Evolutionary conservation across 139 green algal species (phyloP).

Genomic region (Volvox reticuliferus): DNA sequence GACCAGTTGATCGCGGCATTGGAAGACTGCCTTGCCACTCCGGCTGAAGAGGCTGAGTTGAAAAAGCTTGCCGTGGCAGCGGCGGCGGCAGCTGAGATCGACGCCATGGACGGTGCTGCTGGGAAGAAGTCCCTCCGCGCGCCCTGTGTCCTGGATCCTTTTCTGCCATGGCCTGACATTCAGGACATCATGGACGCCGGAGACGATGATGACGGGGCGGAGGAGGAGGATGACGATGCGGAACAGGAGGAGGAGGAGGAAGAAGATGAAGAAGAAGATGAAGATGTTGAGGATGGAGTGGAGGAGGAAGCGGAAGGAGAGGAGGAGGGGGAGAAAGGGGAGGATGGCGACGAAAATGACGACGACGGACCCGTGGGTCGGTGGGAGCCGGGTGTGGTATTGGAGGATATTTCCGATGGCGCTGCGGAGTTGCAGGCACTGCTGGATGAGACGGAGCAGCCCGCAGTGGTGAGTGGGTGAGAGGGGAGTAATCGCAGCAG

Average conservation of each 20-base stretch:
- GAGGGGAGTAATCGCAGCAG: not conserved
- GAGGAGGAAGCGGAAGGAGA: constrained; percentile 48
- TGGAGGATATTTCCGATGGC: constrained; percentile 58
- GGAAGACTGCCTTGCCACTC: constrained; percentile 74
- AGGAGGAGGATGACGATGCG: constrained; percentile 42
- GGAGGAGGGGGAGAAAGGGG: constrained; percentile 49
- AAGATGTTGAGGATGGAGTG: constrained; percentile 44
- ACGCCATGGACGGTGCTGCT: no score
- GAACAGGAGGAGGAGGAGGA: constrained; percentile 47
- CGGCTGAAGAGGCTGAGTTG: constrained; percentile 36
- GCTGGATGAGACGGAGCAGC: constrained; percentile 18
- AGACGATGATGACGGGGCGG: constrained; percentile 41
- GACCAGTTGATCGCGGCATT: constrained; percentile 62
- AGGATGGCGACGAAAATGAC: constrained; percentile 45
- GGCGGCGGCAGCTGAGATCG: not conserved
- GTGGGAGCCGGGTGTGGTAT: constrained; percentile 57
- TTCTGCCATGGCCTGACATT: constrained; percentile 73
- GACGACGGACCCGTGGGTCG: constrained; percentile 1
- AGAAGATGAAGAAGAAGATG: constrained; percentile 55
- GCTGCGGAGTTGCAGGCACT: constrained; percentile 65
- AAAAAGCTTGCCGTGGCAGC: constrained; percentile 7
- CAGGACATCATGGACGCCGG: constrained; percentile 53
- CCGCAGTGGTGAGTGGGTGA: constrained; percentile 11
- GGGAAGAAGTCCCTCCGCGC: no score
- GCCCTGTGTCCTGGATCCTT: constrained; percentile 60